phyloP scores from a whole-genome alignment of 495 filamentous ascomycete species.

The Trypethelium eluteriae region DNA sequence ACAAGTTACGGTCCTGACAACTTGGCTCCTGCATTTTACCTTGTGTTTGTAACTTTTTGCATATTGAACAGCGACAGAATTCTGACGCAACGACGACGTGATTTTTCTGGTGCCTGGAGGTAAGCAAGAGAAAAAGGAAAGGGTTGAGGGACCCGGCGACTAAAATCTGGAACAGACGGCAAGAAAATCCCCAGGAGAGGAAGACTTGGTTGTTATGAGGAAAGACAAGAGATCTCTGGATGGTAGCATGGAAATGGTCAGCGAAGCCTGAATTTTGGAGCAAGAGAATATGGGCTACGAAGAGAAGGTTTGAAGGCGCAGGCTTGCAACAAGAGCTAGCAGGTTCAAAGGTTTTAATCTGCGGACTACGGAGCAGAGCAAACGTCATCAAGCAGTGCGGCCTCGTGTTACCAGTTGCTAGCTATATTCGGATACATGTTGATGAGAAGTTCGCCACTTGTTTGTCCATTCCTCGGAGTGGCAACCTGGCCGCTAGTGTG shows the following conservation, averaged over 20 bases:
- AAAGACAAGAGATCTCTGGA: not conserved
- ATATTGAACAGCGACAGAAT: not conserved
- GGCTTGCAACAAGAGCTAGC: not conserved
- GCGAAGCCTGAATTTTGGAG: not conserved
- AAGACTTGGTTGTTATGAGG: conserved; percentile 12
- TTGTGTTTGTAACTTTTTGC: conserved; percentile 3
- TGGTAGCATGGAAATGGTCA: not conserved
- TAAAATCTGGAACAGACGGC: not conserved
- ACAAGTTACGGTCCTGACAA: conserved; percentile 32
- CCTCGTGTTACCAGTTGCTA: no score
- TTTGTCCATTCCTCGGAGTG: no score
- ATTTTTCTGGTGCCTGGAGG: conserved; percentile 12
- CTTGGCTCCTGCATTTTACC: conserved; percentile 18
- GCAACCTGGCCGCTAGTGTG: not conserved
- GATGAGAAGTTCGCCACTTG: no score
- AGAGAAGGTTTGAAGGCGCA: not conserved
- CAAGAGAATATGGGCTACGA: not conserved
- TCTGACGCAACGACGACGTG: not conserved
- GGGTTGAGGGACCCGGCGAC: not conserved
- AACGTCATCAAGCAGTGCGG: not conserved
- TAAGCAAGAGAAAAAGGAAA: not conserved
- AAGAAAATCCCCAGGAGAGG: not conserved
- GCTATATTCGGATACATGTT: no score
- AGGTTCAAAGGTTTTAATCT: not conserved
- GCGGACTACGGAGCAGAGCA: not conserved